Percentiles rank a stretch among this genome's conserved stretches.
These are phyloP conservation scores for Malus hybrid DNA, from an alignment of 331 rosid species.

Conservation along the genomic window DNA sequence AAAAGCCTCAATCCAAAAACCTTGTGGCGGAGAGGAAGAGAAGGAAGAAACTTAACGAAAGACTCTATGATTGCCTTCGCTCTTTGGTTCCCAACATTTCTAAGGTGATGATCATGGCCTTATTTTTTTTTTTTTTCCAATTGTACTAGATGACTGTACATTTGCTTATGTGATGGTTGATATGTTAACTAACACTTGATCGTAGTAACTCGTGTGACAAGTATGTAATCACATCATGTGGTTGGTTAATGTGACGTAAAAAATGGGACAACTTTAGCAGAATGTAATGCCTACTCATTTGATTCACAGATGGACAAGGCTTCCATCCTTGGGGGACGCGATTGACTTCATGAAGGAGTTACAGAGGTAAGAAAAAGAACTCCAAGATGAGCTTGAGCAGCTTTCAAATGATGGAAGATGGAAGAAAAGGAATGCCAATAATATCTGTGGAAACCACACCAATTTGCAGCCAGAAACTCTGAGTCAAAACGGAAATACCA, in stretches of 20 bases:
- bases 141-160: not conserved
- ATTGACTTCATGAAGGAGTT: conserved; percentile 73
- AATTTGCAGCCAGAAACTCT: conserved; percentile 26
- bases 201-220: not conserved
- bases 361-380: conserved; percentile 68
- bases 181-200: not conserved
- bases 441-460: conserved; percentile 11
- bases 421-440: conserved; percentile 10
- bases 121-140: not conserved
- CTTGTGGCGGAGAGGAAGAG: conserved; percentile 83
- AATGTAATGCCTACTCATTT: conserved; percentile 1
- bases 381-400: conserved; percentile 58
- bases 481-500: conserved; percentile 16
- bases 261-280: too few relatives aligned
- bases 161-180: not conserved
- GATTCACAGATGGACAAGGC: conserved; percentile 69
- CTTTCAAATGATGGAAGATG: conserved; percentile 47
- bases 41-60: conserved; percentile 89
- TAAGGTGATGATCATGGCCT: conserved; percentile 8
- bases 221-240: not conserved
- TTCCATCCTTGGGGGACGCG: conserved; percentile 80
- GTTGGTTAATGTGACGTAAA: not conserved
- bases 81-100: conserved; percentile 76
- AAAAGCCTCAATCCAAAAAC: conserved; percentile 75
- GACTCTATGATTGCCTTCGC: conserved; percentile 58